phyloP scores from a whole-genome alignment of 371 early-diverging fungal species.

The Mortierella sp. region DNA sequence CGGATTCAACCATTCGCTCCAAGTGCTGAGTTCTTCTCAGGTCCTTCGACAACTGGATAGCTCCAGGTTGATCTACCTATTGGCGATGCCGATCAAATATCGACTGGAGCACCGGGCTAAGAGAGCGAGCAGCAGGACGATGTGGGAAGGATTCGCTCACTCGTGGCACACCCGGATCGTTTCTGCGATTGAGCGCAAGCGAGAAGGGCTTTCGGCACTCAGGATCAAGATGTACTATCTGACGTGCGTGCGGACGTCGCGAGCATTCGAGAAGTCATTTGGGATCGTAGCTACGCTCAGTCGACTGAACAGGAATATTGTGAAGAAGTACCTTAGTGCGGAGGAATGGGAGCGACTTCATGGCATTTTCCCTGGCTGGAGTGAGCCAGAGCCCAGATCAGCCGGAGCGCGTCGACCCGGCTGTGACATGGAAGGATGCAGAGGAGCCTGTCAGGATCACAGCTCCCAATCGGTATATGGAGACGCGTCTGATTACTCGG shows the following conservation, averaged over 20 bases:
- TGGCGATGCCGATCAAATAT: conserved; percentile 57
- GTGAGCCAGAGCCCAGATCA: conserved; percentile 19
- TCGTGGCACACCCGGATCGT: conserved; percentile 51
- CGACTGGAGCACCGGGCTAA: conserved; percentile 43
- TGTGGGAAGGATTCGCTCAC: conserved; percentile 58
- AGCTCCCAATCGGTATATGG: neutral
- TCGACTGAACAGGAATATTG: conserved; percentile 27
- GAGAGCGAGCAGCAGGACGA: conserved; percentile 35
- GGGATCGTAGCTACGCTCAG: conserved; percentile 35
- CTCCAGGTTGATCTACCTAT: conserved; percentile 46
- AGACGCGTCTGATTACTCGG: neutral
- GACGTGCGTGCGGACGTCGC: conserved; percentile 46
- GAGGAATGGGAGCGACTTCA: conserved; percentile 39
- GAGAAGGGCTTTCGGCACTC: conserved; percentile 43
- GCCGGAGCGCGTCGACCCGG: neutral
- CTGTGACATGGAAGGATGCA: conserved; percentile 26
- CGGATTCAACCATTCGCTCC: conserved; percentile 56
- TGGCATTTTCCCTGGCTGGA: conserved; percentile 10
- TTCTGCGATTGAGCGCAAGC: conserved; percentile 41
- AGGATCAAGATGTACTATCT: conserved; percentile 61
- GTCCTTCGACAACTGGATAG: conserved; percentile 44
- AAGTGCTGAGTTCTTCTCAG: conserved; percentile 37
- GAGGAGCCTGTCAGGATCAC: conserved; percentile 25
- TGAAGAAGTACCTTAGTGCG: conserved; percentile 33
- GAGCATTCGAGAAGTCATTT: conserved; percentile 48